Evolutionary conservation across 768 basidiomycete genomes (phyloP), one percentile per base, ranked within the genome.

Genomic region (Termitomyces eurrhizus): DNA sequence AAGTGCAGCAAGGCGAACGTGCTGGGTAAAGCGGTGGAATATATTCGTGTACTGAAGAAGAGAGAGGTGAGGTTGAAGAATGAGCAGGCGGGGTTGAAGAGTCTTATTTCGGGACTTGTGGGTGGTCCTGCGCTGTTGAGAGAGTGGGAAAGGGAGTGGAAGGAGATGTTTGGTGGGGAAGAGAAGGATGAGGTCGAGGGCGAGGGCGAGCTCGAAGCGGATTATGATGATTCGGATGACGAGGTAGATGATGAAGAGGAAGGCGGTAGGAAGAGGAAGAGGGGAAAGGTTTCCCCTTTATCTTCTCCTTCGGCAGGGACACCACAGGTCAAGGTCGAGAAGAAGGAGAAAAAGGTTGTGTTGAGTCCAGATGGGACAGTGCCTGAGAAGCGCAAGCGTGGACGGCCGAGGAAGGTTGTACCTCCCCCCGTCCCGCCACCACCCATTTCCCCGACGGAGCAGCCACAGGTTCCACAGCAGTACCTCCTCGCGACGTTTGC

Each of bases 1-100:
- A 95, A 94, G 74, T 91, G 91, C 71, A 90, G 88, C 74, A 95
- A 95, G 69, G 92, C 92, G 3, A 93, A 92, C 59, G 90, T 95
- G 6, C 81, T 95, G 11, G 92, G 89, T 39, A 95, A 95, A 63
- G 92, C 92, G 0, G 90, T 91, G 11, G 93, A 95, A 71, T 95
- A 95, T 69, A 95, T 95, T 61, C 87, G 89, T 9, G 93, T 94
- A 5, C 71, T 95, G 42, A 95, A 95, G 75, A 83, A 83, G 66
- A 80, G 93, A 21, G 93, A 94, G 69, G 64, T 65, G 3, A 80
- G 92, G 39, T 77, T 95, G 35, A 83, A 78, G 61, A 82, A 86
- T 3, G 92, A 94, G 72, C 89, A 90, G 62, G 83, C 82, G 1
- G 93, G 92, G 1, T 72, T 93, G 36, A 87, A 87, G 66, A 74